Evolutionary conservation across 495 filamentous ascomycete species (phyloP), one percentile per base, ranked within the genome.

Genomic region (Podospora pseudocomata): DNA sequence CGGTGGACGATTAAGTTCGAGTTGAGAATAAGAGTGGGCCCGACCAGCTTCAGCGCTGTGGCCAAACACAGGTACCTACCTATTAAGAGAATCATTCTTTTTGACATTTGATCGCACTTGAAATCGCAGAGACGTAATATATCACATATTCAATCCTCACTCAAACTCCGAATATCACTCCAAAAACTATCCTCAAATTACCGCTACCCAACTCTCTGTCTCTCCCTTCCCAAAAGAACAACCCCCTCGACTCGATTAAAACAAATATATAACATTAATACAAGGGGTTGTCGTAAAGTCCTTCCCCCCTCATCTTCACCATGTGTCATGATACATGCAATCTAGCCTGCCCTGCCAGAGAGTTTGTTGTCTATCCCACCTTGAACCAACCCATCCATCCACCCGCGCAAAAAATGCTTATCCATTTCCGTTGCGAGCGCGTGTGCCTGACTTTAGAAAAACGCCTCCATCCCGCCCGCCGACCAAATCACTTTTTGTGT

Each of bases 201-300:
- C 15, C 15, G 11, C 39, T 49, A 49, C 15, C 39, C 39, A 49
- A 49, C 39, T 16, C 6, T 39, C 34, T 39, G 34, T 39, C 34
- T 49, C 39, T 49, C 15, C 4, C 7, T 5, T 32, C 30, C 30
- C 30, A 3, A 32, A 16, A 49, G 9, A 49, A 49, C 15, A 18
- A 49, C 5, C 39, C 39, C 5, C 39, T 11, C 9, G 39, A 11
- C 9, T 49, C 6, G 39, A 49, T 49, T 49, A 49, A 49, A 49
- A 49, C 39, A 16, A 49, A 13, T 49, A 55, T 70, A 44, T 65
- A 68, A 68, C 32, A 62, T 30, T 59, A 60, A 62, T 64, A 67
- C 60, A 69, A 49, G 60, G 57, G 67, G 53, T 67, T 69, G 67
- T 72, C 70, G 65, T 69, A 67, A 72, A 67, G 64, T 60, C 56